These are phyloP conservation scores for Solanum pimpinellifolium DNA, from an alignment of 257 asterid genomes.

Conservation along the genomic window DNA sequence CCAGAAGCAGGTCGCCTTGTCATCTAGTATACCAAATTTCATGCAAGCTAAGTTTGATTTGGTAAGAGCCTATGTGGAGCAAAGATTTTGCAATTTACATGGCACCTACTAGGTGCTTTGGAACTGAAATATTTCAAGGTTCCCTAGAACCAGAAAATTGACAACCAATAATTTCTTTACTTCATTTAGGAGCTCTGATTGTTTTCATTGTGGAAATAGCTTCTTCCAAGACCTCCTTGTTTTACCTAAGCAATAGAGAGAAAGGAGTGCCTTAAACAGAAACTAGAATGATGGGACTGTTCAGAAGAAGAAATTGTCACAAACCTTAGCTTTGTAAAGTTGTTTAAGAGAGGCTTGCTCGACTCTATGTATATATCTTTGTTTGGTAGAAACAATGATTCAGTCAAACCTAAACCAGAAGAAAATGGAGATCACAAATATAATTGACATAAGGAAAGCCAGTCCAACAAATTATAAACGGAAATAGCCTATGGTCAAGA, in stretches of 20 bases:
- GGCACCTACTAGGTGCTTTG: neutral
- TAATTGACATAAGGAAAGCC: neutral
- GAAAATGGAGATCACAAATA: neutral
- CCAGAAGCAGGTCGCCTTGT: neutral
- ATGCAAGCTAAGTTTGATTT: neutral
- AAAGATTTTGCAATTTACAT: neutral
- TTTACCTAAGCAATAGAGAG: neutral
- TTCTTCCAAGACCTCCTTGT: too few species aligned
- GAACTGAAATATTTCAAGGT: neutral
- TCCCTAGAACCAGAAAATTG: neutral
- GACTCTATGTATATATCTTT: slow-evolving; percentile 84
- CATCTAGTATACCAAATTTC: neutral
- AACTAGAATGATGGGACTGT: neutral
- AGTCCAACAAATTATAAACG: neutral
- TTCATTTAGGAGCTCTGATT: too few species aligned
- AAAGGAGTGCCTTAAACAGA: slow-evolving; percentile 1
- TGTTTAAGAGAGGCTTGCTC: slow-evolving; percentile 94
- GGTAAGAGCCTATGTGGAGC: neutral
- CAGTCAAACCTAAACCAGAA: slow-evolving; percentile 67
- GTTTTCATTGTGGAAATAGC: too few species aligned
- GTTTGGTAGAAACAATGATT: slow-evolving; percentile 83
- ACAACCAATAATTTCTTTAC: neutral
- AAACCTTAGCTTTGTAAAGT: slow-evolving; percentile 81
- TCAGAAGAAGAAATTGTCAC: neutral
- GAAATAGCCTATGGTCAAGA: neutral